Evolutionary conservation across 2,329 filamentous ascomycete species (phyloP).

Genomic region (Zalaria obscura): DNA sequence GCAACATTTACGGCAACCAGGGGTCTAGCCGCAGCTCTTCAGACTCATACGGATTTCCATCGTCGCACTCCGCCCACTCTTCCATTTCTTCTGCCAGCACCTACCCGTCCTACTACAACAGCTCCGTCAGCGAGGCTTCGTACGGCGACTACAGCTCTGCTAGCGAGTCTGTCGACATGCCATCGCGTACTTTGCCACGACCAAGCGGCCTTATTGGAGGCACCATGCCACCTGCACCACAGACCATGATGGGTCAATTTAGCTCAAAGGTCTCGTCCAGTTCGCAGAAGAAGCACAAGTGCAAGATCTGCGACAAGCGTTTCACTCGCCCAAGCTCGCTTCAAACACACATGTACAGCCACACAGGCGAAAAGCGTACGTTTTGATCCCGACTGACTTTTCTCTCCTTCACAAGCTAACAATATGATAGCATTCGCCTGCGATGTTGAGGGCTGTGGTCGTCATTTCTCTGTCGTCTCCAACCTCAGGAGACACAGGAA

Average conservation of each 20-base stretch:
- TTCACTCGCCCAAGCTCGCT: constrained; percentile 90
- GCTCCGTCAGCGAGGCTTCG: constrained; percentile 64
- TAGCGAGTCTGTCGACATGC: constrained; percentile 68
- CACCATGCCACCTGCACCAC: constrained; percentile 65
- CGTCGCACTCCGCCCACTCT: constrained; percentile 70
- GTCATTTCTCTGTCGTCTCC: constrained; percentile 93
- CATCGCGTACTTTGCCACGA: constrained; percentile 71
- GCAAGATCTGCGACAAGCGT: constrained; percentile 95
- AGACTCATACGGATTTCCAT: constrained; percentile 85
- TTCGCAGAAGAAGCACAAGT: constrained; percentile 98
- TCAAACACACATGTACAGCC: constrained; percentile 97
- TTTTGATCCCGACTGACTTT: constrained; percentile 12
- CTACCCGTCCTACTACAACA: constrained; percentile 72
- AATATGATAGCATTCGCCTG: constrained; percentile 64
- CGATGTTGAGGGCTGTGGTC: constrained; percentile 85
- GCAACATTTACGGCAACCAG: constrained; percentile 69
- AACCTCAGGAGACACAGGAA: constrained; percentile 91
- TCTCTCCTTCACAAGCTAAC: constrained; percentile 9
- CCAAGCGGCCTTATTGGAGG: constrained; percentile 51
- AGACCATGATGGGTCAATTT: constrained; percentile 98
- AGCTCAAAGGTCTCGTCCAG: constrained; percentile 92
- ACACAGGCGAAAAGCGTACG: constrained; percentile 96
- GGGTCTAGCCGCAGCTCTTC: constrained; percentile 53
- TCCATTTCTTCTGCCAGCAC: constrained; percentile 75
- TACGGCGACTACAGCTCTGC: constrained; percentile 90